A percentile compares a stretch with the other conserved stretches of the same genome.
Evolutionary conservation across 2,329 filamentous ascomycete genomes (phyloP).

Genomic region (Nemania bipapillata): DNA sequence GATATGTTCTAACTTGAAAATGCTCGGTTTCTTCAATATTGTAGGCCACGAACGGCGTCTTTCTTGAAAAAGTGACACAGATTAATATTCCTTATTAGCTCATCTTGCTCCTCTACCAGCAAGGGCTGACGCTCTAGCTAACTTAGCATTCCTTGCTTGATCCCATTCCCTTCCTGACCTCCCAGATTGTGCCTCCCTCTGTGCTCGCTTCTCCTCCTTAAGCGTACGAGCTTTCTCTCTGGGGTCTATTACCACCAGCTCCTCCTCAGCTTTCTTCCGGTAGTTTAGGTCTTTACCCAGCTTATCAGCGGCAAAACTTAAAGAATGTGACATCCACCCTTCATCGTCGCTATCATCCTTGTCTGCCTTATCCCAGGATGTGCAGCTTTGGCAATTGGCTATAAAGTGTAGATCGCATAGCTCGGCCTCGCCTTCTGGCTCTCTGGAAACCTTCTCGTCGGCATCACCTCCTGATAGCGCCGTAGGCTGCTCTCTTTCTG

Average conservation of each 20-base stretch:
- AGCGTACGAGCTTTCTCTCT: slow-evolving; percentile 81
- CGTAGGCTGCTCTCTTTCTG: slow-evolving; percentile 49
- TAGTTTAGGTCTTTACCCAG: slow-evolving; percentile 91
- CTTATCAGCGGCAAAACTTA: slow-evolving; percentile 89
- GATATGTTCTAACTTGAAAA: too few relatives aligned
- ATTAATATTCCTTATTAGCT: slow-evolving; percentile 28
- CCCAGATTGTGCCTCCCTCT: slow-evolving; percentile 65
- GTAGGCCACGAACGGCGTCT: background rate
- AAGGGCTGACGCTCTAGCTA: slow-evolving; percentile 64
- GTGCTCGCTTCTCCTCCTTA: slow-evolving; percentile 70
- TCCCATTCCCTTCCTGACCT: slow-evolving; percentile 68
- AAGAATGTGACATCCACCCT: slow-evolving; percentile 85
- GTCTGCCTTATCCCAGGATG: slow-evolving; percentile 76
- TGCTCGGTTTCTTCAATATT: background rate
- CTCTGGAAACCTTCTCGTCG: slow-evolving; percentile 45
- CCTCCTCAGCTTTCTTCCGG: slow-evolving; percentile 89
- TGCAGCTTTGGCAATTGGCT: slow-evolving; percentile 91
- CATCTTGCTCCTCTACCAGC: slow-evolving; percentile 68
- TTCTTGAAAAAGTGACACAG: background rate
- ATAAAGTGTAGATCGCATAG: slow-evolving; percentile 97
- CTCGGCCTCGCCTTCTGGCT: slow-evolving; percentile 74
- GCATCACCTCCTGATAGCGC: slow-evolving; percentile 39
- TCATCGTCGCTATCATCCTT: slow-evolving; percentile 67
- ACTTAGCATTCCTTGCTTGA: slow-evolving; percentile 66
- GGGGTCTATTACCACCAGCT: slow-evolving; percentile 92